Conservation (phyloP, 2,329 filamentous ascomycete species). For the Colletotrichum eleusines region DNA sequence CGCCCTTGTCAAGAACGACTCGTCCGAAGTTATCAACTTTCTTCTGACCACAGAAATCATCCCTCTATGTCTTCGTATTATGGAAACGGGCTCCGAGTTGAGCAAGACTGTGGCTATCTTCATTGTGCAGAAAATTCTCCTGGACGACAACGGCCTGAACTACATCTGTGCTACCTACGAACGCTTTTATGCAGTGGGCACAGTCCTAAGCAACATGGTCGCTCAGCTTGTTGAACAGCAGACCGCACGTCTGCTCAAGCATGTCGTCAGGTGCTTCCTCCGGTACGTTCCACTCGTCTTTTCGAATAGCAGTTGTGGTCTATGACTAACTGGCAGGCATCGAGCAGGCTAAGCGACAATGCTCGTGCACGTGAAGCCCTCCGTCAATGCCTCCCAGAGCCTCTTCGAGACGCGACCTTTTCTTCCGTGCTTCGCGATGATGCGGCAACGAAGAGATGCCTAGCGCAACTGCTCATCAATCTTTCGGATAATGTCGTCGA, state of each 20-base stretch:
- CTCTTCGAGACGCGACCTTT: conserved; percentile 98
- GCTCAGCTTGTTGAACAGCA: conserved; percentile 97
- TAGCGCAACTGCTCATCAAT: conserved; percentile 97
- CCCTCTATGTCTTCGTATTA: conserved; percentile 95
- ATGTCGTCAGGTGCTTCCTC: conserved; percentile 96
- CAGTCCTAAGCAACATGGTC: conserved; percentile 98
- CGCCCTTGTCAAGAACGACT: conserved; percentile 98
- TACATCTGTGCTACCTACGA: conserved; percentile 99
- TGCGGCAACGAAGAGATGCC: conserved; percentile 95
- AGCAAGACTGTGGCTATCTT: conserved; percentile 99
- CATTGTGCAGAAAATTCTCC: conserved; percentile 98
- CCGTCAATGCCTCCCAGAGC: conserved; percentile 94
- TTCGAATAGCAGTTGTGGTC: neutral
- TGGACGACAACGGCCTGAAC: conserved; percentile 95
- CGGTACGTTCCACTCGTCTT: conserved; percentile 68
- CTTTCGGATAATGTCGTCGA: conserved; percentile 87
- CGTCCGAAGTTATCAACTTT: conserved; percentile 98
- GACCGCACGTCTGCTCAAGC: conserved; percentile 94
- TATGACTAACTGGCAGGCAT: neutral
- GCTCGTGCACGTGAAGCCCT: conserved; percentile 94
- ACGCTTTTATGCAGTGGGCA: conserved; percentile 97
- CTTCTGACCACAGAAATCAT: conserved; percentile 98
- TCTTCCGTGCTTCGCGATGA: conserved; percentile 96
- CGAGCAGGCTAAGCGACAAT: conserved; percentile 88
- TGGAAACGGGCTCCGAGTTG: conserved; percentile 98